A percentile compares a stretch with the other conserved stretches of the same genome.
phyloP scores from a whole-genome alignment of 345 rosid species.

The Erodium maritimum region DNA sequence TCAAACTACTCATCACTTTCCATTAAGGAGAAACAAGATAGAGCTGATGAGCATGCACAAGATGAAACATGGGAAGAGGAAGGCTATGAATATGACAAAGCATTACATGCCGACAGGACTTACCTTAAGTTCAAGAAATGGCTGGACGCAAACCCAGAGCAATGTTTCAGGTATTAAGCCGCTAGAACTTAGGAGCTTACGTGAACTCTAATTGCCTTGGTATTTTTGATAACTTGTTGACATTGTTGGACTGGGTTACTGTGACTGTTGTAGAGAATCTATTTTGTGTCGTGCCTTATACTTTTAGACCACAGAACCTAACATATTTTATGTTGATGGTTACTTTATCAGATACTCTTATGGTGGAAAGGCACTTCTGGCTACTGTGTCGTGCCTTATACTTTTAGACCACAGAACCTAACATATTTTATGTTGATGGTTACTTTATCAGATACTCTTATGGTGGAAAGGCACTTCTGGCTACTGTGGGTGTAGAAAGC shows the following conservation, averaged over 20 bases:
- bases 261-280: too few species aligned
- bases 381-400: slow-evolving; percentile 14
- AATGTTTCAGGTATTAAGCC: slow-evolving; percentile 72
- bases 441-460: slow-evolving; percentile 43
- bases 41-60: slow-evolving; percentile 23
- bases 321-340: neutral
- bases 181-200: neutral
- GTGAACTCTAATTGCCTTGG: neutral
- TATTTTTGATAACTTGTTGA: neutral
- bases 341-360: slow-evolving; percentile 43
- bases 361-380: slow-evolving; percentile 62
- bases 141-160: slow-evolving; percentile 69
- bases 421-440: neutral
- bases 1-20: slow-evolving; percentile 35
- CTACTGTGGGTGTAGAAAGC: slow-evolving; percentile 27
- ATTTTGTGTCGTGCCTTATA: neutral
- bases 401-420: neutral
- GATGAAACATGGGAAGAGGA: slow-evolving; percentile 70
- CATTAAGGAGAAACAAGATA: slow-evolving; percentile 28
- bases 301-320: neutral
- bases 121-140: slow-evolving; percentile 81
- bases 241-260: too few species aligned
- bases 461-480: slow-evolving; percentile 62
- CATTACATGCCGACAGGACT: slow-evolving; percentile 68
- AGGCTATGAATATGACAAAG: slow-evolving; percentile 69